Evolutionary conservation across 306 rosid genomes (phyloP).

Genomic region (Senna tora): DNA sequence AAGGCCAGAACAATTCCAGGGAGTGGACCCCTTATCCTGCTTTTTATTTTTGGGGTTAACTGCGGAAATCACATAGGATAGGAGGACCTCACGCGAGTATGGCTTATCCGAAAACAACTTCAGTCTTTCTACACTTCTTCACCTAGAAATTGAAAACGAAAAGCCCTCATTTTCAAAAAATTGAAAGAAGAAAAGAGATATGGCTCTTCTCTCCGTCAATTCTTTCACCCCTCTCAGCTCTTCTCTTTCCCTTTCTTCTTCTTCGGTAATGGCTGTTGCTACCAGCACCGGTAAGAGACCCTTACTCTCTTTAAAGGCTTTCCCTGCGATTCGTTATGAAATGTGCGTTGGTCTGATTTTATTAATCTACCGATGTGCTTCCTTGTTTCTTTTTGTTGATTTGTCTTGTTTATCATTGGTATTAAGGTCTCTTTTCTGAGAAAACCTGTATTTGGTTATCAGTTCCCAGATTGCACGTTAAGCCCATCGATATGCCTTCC

Average conservation of each 20-base stretch:
- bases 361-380: neutral
- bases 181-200: neutral
- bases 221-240: slow-evolving; percentile 45
- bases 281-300: slow-evolving; percentile 45
- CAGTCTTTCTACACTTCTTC: neutral
- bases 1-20: too few relatives aligned
- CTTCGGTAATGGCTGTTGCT: slow-evolving; percentile 22
- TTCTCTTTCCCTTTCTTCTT: slow-evolving; percentile 35
- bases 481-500: slow-evolving; percentile 36
- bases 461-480: slow-evolving; percentile 57
- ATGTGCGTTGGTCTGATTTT: neutral
- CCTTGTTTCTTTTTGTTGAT: neutral
- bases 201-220: slow-evolving; percentile 65
- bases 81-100: neutral
- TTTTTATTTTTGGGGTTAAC: too few relatives aligned
- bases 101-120: neutral
- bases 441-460: slow-evolving; percentile 29
- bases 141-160: neutral
- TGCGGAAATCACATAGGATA: too few relatives aligned
- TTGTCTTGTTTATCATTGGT: neutral
- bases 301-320: neutral
- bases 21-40: too few relatives aligned
- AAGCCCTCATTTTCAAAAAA: neutral
- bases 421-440: neutral
- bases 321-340: neutral